Evolutionary conservation across 2,329 filamentous ascomycete species (phyloP).

Genomic region (Bisporella sp.): DNA sequence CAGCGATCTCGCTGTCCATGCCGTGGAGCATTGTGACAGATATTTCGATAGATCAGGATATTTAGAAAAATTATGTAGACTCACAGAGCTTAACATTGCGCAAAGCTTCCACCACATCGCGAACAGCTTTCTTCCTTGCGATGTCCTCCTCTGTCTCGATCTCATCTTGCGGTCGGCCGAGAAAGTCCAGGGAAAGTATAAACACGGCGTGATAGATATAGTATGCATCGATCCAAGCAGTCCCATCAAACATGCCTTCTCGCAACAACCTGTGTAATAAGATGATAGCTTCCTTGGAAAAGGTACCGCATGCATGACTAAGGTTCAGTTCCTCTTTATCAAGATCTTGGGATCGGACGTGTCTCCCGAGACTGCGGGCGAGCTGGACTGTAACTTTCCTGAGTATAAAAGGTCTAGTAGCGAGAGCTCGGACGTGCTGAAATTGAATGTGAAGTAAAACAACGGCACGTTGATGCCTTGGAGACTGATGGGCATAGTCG

Average conservation of each 20-base stretch:
- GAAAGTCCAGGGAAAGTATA: slow-evolving; percentile 23
- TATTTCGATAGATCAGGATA: too few relatives aligned
- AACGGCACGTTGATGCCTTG: slow-evolving; percentile 21
- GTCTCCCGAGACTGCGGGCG: slow-evolving; percentile 19
- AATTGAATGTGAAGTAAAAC: slow-evolving; percentile 23
- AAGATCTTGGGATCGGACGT: slow-evolving; percentile 20
- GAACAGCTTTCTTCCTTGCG: slow-evolving; percentile 18
- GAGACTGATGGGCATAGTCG: slow-evolving; percentile 11
- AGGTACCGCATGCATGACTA: slow-evolving; percentile 19
- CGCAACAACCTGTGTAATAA: slow-evolving; percentile 19
- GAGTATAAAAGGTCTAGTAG: slow-evolving; percentile 22
- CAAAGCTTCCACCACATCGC: slow-evolving; percentile 20
- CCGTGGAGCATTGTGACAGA: too few relatives aligned
- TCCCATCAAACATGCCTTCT: slow-evolving; percentile 20
- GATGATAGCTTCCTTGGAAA: slow-evolving; percentile 15
- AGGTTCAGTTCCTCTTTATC: slow-evolving; percentile 20
- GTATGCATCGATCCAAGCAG: slow-evolving; percentile 24
- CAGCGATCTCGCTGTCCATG: too few relatives aligned
- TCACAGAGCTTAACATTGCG: slow-evolving; percentile 19
- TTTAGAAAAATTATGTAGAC: too few relatives aligned
- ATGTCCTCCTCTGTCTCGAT: slow-evolving; percentile 21
- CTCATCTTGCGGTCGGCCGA: slow-evolving; percentile 22
- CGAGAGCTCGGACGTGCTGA: slow-evolving; percentile 22
- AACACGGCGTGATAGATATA: slow-evolving; percentile 25
- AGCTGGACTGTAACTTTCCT: slow-evolving; percentile 23